Evolutionary conservation across 2,329 filamentous ascomycete species (phyloP).

Genomic region (Hypoxylon sp.): DNA sequence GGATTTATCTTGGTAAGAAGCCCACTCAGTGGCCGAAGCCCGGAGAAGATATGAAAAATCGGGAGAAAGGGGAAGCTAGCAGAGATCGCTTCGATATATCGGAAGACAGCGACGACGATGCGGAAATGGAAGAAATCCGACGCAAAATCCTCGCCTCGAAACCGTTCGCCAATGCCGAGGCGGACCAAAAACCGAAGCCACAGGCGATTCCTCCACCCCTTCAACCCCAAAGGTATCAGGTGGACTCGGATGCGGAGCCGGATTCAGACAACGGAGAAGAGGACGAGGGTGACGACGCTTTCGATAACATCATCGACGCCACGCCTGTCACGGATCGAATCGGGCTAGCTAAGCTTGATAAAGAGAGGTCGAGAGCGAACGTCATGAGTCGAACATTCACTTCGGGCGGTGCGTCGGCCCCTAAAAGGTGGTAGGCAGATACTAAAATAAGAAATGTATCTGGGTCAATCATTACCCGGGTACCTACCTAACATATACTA

Average conservation of each 20-base stretch:
- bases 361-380: conserved; percentile 63
- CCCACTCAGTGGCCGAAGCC: conserved; percentile 54
- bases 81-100: conserved; percentile 81
- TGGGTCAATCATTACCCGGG: neutral
- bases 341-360: conserved; percentile 71
- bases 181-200: conserved; percentile 66
- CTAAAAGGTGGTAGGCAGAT: conserved; percentile 58
- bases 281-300: conserved; percentile 75
- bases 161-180: conserved; percentile 76
- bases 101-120: conserved; percentile 78
- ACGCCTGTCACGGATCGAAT: conserved; percentile 89
- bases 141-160: conserved; percentile 92
- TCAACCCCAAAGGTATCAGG: conserved; percentile 61
- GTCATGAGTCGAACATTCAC: conserved; percentile 66
- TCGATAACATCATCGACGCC: conserved; percentile 93
- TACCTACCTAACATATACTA: neutral
- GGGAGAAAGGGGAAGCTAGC: conserved; percentile 61
- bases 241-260: conserved; percentile 76
- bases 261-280: conserved; percentile 74
- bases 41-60: conserved; percentile 49
- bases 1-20: conserved; percentile 71
- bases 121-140: conserved; percentile 91
- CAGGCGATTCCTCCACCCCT: conserved; percentile 71
- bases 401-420: conserved; percentile 62
- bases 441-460: conserved; percentile 8